Evolutionary conservation across 2,329 filamentous ascomycete species (phyloP).

Genomic region (Aureobasidium sp.): DNA sequence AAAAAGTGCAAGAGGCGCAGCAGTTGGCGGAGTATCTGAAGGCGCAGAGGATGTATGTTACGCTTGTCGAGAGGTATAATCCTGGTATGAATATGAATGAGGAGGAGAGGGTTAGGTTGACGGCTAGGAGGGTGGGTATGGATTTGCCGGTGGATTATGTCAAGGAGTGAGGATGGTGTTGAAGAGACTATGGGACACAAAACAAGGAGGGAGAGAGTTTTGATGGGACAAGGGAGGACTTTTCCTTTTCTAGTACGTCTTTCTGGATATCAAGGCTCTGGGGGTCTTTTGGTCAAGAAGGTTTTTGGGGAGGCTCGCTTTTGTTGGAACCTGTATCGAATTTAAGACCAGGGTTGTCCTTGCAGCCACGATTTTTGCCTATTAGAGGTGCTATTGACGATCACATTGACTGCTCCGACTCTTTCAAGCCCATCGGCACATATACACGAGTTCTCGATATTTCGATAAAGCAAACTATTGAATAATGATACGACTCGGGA

Average conservation of each 20-base stretch:
- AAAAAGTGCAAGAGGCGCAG: conserved; percentile 51
- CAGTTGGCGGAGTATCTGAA: conserved; percentile 75
- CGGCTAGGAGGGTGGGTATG: conserved; percentile 84
- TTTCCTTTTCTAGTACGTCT: no score
- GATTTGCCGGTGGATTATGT: conserved; percentile 55
- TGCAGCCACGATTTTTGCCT: no score
- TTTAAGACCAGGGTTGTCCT: not conserved
- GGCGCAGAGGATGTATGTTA: conserved; percentile 78
- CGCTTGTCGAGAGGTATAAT: conserved; percentile 84
- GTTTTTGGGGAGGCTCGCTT: no score
- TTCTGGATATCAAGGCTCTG: not conserved
- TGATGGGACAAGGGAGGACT: no score
- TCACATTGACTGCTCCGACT: no score
- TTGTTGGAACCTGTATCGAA: no score
- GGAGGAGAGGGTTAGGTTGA: conserved; percentile 72
- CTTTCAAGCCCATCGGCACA: not conserved
- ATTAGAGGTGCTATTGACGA: no score
- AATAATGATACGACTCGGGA: no score
- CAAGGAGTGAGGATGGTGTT: not conserved
- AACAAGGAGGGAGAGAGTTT: not conserved
- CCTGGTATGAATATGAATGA: conserved; percentile 84
- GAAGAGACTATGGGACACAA: not conserved
- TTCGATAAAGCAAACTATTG: no score
- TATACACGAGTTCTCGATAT: not conserved
- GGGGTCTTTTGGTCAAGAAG: not conserved